Evolutionary conservation across 495 filamentous ascomycete species (phyloP), one percentile per base, ranked within the genome.

Genomic region (Patellaria atrata): DNA sequence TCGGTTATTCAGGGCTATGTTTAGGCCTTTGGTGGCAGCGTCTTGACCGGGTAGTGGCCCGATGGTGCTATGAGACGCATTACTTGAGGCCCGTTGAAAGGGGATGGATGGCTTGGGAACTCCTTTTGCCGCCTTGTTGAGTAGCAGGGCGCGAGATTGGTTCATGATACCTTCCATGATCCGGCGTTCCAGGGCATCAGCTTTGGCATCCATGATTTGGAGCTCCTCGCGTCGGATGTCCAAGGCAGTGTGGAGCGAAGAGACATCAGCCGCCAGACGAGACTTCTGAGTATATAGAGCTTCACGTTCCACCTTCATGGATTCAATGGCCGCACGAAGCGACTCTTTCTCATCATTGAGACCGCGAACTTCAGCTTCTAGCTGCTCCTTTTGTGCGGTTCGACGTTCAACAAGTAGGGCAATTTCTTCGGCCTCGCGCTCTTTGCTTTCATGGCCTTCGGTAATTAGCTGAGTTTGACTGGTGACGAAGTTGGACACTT

Each of bases 161-260:
- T 97, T 85, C 41, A 97, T 83, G 24, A 96, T 82, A 19, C 85
- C 83, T 38, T 96, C 87, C 19, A 97, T 60, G 39, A 97, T 93
- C 7, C 87, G 72, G 27, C 86, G 77, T 60, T 97, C 89, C 1
- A 97, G 65, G 16, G 70, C 68, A 44, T 94, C 82, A 7, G 85
- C 86, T 30, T 84, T 75, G 6, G 71, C 68, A 51, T 94, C 84
- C 76, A 97, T 91, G 16, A 74, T 65, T 25, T 82, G 70, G 36
- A 96, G 75, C 53, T 97, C 89, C 52, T 94, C 87, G 16, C 81
- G 77, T 10, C 89, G 77, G 37, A 96, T 70, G 11, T 77, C 71
- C 2, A 94, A 68, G 3, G 87, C 86, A 14, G 82, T 94, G 48
- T 94, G 82, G 0, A 96, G 64, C 11, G 76, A 76, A 14, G 85